These are phyloP conservation scores for Backusella macrospora DNA, from an alignment of 192 early-diverging fungal species.

Conservation along the genomic window DNA sequence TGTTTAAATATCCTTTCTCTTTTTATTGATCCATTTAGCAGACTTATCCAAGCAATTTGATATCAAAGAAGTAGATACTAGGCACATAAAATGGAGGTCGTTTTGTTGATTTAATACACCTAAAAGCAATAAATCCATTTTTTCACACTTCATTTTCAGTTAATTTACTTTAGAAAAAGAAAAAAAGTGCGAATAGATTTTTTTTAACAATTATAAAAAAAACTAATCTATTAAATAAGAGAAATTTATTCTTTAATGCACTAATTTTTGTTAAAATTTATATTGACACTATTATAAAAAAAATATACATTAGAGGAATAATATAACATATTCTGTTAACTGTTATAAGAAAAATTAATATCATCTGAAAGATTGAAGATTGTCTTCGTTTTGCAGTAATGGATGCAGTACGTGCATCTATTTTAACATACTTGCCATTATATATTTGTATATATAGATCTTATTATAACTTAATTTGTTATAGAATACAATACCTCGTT, in stretches of 20 bases:
- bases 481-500: neutral
- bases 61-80: neutral
- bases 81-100: neutral
- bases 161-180: too few species aligned
- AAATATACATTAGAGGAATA: neutral
- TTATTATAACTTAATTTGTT: neutral
- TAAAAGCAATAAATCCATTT: too few species aligned
- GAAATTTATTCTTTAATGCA: too few species aligned
- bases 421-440: too few species aligned
- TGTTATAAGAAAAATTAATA: neutral
- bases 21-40: neutral
- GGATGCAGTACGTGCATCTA: neutral
- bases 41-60: neutral
- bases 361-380: neutral
- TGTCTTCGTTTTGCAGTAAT: neutral
- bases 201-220: too few species aligned
- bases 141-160: too few species aligned
- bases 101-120: too few species aligned
- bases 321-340: neutral
- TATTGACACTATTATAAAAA: neutral
- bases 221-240: too few species aligned
- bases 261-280: neutral
- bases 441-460: neutral
- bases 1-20: neutral
- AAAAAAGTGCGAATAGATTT: too few species aligned